Evolutionary conservation across 73 alveolate genomes (phyloP), one percentile per base, ranked within the genome.

Genomic region (Halteria grandinella): DNA sequence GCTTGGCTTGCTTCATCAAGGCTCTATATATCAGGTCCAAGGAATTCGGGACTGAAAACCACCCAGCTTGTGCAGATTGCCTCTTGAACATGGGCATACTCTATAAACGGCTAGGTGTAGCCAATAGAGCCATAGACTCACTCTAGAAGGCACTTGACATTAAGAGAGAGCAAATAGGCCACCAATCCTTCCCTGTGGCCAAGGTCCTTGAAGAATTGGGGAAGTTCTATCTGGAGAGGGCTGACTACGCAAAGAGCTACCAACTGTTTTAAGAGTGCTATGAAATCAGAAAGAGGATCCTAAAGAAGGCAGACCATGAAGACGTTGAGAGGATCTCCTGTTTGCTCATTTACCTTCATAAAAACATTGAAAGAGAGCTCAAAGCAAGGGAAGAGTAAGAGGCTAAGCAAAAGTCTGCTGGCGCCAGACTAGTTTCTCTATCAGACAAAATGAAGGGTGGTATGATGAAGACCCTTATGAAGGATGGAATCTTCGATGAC

Each of bases 1-100:
- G 75, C 44, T 28, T 73, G 20, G 85, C 75, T 3, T 73, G 85
- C 75, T 73, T 73, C 39, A 73, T 57, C 8, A 73, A 73, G 60
- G 1, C 69, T 4, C 75, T 54, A 14, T 73, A 54, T 28, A 73
- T 25, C 23, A 27, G 85, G 20, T 1, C 12, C 4, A 52, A 54
- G 32, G 72, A 73, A 37, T 51, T 73, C 0, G 75, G 57, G 0
- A 36, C 33, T 8, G 63, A 54, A 5, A 73, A 4, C 34, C 75
- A 32, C 32, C 43, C 51, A 12, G 62, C 59, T 6, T 43, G 69
- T 23, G 74, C 76, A 20, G 85, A 73, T 39, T 73, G 85, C 52
- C 66, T 54, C 49, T 54, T 49, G 27, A 73, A 73, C 53, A 49
- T 73, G 47, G 85, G 76, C 14, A 54, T 73, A 1, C 24, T 73